These are phyloP conservation scores for Phaeosphaeria sp. DNA, from an alignment of 2,329 filamentous ascomycete species.

Conservation along the genomic window DNA sequence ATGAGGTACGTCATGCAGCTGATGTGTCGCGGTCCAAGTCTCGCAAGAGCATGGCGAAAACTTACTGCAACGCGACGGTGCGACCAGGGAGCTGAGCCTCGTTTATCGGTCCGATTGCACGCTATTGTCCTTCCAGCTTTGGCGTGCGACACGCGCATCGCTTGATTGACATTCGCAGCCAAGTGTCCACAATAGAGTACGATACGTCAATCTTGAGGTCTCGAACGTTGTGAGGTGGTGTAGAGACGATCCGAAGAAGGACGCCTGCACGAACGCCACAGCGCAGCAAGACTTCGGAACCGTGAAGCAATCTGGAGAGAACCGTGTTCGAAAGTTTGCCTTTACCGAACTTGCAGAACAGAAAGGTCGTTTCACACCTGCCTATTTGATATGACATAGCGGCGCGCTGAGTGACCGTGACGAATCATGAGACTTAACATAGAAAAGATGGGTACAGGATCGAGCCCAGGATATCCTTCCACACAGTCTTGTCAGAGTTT, in stretches of 20 bases:
- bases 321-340: background rate
- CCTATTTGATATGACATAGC: slow-evolving; percentile 3
- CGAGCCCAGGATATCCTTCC: background rate
- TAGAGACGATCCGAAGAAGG: slow-evolving; percentile 13
- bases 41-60: slow-evolving; percentile 18
- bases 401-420: slow-evolving; percentile 16
- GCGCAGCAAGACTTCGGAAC: slow-evolving; percentile 9
- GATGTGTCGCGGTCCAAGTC: background rate
- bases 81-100: slow-evolving; percentile 30
- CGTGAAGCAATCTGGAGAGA: background rate
- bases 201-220: slow-evolving; percentile 25
- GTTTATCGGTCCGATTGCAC: slow-evolving; percentile 41
- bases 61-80: slow-evolving; percentile 32
- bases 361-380: background rate
- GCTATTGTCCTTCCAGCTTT: slow-evolving; percentile 35
- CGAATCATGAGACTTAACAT: slow-evolving; percentile 5
- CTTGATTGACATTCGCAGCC: slow-evolving; percentile 23
- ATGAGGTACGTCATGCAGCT: slow-evolving; percentile 25
- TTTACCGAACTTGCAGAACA: background rate
- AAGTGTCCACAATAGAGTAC: slow-evolving; percentile 26
- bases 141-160: slow-evolving; percentile 30
- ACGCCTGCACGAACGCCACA: slow-evolving; percentile 18
- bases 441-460: background rate
- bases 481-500: slow-evolving; percentile 17
- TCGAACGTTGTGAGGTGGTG: slow-evolving; percentile 32